Evolutionary conservation across 2,329 filamentous ascomycete genomes (phyloP), one percentile per base, ranked within the genome.

Genomic region (Alternaria conjuncta): DNA sequence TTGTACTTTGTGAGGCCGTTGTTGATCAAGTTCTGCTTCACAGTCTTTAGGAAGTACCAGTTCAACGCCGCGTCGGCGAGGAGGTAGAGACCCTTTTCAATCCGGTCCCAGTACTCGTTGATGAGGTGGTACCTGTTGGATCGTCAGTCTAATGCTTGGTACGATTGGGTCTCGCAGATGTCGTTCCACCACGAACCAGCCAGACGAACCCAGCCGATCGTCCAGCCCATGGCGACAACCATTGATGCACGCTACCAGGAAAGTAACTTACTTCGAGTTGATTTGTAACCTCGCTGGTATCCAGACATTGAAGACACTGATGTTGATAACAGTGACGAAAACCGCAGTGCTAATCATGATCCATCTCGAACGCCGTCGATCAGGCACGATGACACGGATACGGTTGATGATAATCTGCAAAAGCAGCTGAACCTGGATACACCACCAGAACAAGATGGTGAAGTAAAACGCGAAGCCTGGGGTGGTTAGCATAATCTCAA

Each of bases 1-100:
- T 82, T 79, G 70, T 87, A 87, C 64, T 87, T 87, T 8, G 80
- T 80, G 4, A 86, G 75, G 2, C 83, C 83, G 53, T 86, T 83
- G 43, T 80, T 78, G 15, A 86, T 76, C 0, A 87, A 80, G 3
- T 84, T 80, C 5, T 76, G 74, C 66, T 84, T 82, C 30, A 86
- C 84, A 7, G 72, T 80, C 67, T 68, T 81, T 55, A 81, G 62
- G 65, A 81, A 81, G 50, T 81, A 80, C 72, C 74, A 80, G 47
- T 82, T 82, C 6, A 82, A 73, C 4, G 51, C 50, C 7, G 74
- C 78, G 49, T 82, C 80, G 15, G 80, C 75, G 9, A 79, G 23
- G 4, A 80, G 74, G 50, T 80, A 80, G 4, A 82, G 60, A 11
- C 73, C 75, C 50, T 82, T 82, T 45, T 79, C 78, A 4, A 74